Evolutionary conservation across 140 eudicot species (phyloP), one percentile per base, ranked within the genome.

Genomic region (Ambrosia hybrid): DNA sequence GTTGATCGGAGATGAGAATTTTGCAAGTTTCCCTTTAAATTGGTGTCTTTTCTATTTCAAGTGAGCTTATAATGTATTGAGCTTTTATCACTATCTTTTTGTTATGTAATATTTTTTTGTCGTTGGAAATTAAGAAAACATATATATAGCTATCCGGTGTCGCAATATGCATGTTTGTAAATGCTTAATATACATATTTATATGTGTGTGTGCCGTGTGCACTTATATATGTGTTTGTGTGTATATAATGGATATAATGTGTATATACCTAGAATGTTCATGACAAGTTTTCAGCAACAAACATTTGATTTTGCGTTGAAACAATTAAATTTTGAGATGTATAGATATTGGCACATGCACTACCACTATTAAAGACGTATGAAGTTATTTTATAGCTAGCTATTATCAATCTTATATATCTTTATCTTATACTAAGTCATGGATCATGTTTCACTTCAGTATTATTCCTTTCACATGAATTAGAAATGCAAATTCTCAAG

Each of bases 21-120:
- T 55, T 55, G 73, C 70, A 15, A 34, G 56, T 71, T 55, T 65
- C 38, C 64, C 46, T 55, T 55, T 55, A 46, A 41, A 43, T 39
- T 65, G 73, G 58, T 59, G 64, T 68, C 58, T 65, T 51, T 51
- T 74, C 46, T 63, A 64, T 52, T 48, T 68, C 33, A 57, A 46
- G 52, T 76, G 63, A 57, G 64, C 64, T 58, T 43, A 46, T 9
- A 7, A 68, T 67, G 58, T 55, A 12, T 43, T 53, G 45, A 74
- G 33, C 52, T 69, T 59, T 68, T 10, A 67, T 57, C 33, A 75
- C 26, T 67, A 68, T 26, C 30, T 67, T 66, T 46, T n/a, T 12
- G 46, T 45, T 9, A 21, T 38, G 2, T 4, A 2, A 8, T 1
- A 0, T 34, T 57, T 9, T 36, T 12, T 36, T 61, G 11, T 33